Percentiles rank a stretch among this genome's conserved stretches.
These are phyloP conservation scores for Betula pendula DNA, from an alignment of 306 rosid species.

Conservation along the genomic window DNA sequence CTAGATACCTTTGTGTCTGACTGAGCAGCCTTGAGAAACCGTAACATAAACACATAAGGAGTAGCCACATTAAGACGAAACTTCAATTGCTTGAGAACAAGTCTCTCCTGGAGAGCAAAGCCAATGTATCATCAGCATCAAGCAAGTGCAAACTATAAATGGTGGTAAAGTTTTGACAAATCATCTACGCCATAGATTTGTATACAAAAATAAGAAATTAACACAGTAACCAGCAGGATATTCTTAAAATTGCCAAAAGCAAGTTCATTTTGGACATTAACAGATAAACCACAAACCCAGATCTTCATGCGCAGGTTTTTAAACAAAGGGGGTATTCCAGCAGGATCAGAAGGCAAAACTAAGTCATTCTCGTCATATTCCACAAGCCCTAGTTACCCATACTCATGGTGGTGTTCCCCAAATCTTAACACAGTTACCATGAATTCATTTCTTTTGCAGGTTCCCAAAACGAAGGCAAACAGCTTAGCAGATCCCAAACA, in stretches of 20 bases:
- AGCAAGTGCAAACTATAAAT: background rate
- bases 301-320: background rate
- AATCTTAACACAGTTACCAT: background rate
- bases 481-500: background rate
- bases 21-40: constrained; percentile 91
- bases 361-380: background rate
- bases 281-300: background rate
- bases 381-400: background rate
- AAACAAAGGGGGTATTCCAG: background rate
- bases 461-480: background rate
- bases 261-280: background rate
- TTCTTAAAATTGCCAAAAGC: background rate
- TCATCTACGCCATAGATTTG: background rate
- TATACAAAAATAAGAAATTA: background rate
- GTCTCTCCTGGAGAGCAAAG: constrained; percentile 67
- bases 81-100: constrained; percentile 65
- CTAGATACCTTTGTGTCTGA: constrained; percentile 62
- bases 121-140: constrained; percentile 15
- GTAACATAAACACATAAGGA: constrained; percentile 85
- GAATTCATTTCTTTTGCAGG: background rate
- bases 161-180: background rate
- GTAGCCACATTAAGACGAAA: constrained; percentile 83
- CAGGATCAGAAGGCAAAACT: background rate
- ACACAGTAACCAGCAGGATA: background rate
- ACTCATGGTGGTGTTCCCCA: background rate